Conservation (phyloP, 2,329 filamentous ascomycete species). For the Fusarium sp. region DNA sequence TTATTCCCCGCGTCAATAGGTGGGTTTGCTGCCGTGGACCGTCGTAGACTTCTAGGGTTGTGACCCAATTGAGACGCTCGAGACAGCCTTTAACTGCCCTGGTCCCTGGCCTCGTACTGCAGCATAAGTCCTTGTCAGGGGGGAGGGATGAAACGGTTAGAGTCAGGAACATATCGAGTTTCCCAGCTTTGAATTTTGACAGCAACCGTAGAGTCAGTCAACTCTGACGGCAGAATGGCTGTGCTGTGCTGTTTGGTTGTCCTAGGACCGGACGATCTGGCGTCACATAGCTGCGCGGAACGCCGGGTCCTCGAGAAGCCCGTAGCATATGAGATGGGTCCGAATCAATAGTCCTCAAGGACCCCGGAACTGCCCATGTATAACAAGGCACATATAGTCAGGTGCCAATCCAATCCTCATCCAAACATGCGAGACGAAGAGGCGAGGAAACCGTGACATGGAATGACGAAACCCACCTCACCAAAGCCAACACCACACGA, state of each 20-base stretch:
- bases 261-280: constrained; percentile 17
- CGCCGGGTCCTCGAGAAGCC: neutral
- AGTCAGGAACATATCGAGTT: constrained; percentile 26
- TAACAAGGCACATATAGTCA: constrained; percentile 41
- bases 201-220: constrained; percentile 3
- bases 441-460: constrained; percentile 20
- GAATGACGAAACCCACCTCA: constrained; percentile 11
- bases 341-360: constrained; percentile 31
- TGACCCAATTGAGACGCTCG: constrained; percentile 30
- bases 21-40: constrained; percentile 32
- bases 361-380: constrained; percentile 27
- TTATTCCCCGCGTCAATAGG: constrained; percentile 38
- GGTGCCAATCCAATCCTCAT: constrained; percentile 11
- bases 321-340: constrained; percentile 26
- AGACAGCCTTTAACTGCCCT: constrained; percentile 28
- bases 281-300: constrained; percentile 9
- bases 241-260: neutral
- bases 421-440: constrained; percentile 20
- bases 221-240: constrained; percentile 1
- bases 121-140: constrained; percentile 27
- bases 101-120: constrained; percentile 26
- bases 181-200: constrained; percentile 20
- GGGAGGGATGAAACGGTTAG: constrained; percentile 39
- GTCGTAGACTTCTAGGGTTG: constrained; percentile 14
- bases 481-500: constrained; percentile 8